These are phyloP conservation scores for Corinectria fuckeliana DNA, from an alignment of 2,329 filamentous ascomycete species.

Conservation along the genomic window DNA sequence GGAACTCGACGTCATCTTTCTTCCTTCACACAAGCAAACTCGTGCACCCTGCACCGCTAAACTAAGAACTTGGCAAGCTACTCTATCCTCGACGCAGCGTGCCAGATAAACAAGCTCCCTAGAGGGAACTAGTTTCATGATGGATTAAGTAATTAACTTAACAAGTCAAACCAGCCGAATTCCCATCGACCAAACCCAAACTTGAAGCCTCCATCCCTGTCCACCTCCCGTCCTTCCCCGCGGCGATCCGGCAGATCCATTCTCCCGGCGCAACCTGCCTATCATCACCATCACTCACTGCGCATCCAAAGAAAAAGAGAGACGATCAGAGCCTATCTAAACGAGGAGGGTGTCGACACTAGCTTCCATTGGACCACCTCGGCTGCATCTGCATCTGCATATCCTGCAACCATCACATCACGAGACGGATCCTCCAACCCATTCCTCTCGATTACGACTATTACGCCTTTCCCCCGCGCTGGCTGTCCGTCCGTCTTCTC, in stretches of 20 bases:
- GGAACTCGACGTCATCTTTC: not conserved
- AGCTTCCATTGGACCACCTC: conserved; percentile 1
- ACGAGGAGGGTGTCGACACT: conserved; percentile 6
- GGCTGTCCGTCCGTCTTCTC: not conserved
- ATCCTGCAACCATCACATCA: too few species aligned
- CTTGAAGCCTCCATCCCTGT: not conserved
- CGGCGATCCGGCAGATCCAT: conserved; percentile 37
- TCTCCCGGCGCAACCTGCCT: conserved; percentile 27
- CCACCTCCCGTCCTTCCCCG: not conserved
- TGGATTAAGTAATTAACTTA: too few species aligned
- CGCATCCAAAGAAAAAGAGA: not conserved
- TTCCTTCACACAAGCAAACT: not conserved
- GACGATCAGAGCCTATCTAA: not conserved
- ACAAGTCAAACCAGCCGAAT: too few species aligned
- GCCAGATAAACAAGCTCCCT: too few species aligned
- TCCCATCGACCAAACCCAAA: too few species aligned
- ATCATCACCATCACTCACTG: conserved; percentile 14
- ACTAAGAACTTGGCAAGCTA: too few species aligned
- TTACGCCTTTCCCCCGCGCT: not conserved
- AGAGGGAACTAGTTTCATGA: too few species aligned
- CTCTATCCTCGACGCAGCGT: too few species aligned
- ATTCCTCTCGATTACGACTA: not conserved
- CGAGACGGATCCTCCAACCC: not conserved
- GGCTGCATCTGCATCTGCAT: not conserved
- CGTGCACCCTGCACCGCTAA: not conserved